phyloP scores from a whole-genome alignment of 177 flowering plant genomes.

The Vitis hybrid region DNA sequence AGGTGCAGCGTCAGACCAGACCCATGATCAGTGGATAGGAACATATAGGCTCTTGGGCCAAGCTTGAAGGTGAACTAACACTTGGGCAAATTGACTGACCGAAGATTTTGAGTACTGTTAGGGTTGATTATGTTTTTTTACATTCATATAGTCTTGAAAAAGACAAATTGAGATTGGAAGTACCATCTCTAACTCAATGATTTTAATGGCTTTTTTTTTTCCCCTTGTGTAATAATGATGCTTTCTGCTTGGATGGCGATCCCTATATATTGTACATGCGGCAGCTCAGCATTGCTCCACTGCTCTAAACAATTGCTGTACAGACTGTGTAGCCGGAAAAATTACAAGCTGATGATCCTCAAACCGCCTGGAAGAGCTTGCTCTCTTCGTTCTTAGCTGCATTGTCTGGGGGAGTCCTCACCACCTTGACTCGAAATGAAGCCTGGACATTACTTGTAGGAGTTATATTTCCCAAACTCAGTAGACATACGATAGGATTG shows the following conservation, averaged over 20 bases:
- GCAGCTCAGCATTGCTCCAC: neutral
- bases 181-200: neutral
- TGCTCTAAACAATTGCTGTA: slow-evolving; percentile 32
- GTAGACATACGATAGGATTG: neutral
- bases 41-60: too few relatives aligned
- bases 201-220: too few relatives aligned
- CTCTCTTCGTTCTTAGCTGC: slow-evolving; percentile 18
- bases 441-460: slow-evolving; percentile 43
- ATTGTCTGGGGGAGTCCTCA: slow-evolving; percentile 30
- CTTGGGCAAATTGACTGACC: too few relatives aligned
- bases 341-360: neutral
- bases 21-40: too few relatives aligned
- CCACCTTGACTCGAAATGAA: slow-evolving; percentile 65
- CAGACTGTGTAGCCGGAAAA: slow-evolving; percentile 11
- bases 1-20: too few relatives aligned
- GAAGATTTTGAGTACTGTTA: too few relatives aligned
- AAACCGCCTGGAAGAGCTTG: slow-evolving; percentile 41
- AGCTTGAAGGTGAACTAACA: too few relatives aligned
- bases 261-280: too few relatives aligned
- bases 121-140: too few relatives aligned
- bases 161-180: neutral
- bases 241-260: too few relatives aligned
- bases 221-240: too few relatives aligned
- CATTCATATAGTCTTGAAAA: too few relatives aligned
- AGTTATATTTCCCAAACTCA: neutral